Base-by-base conservation (phyloP, 371 early-diverging fungal species). In the Mortierella sp. region DNA sequence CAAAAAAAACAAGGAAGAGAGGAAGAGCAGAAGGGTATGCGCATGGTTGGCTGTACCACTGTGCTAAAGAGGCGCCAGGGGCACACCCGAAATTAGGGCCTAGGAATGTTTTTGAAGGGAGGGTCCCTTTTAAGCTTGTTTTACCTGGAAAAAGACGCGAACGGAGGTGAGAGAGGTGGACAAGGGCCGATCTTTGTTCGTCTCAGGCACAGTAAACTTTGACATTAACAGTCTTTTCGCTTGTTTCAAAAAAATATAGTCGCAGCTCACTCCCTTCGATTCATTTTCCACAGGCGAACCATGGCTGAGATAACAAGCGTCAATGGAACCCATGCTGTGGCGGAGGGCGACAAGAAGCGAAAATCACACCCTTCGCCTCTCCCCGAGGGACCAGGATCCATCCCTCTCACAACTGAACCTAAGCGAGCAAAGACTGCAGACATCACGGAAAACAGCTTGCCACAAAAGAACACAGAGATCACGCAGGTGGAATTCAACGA, bases 381-480 rank as follows among this genome's bases (percentile, higher is more conserved):
- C 40, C 61, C 64, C 9, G 83, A 74, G 48, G 73, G 79, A 46
- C 71, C 80, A 71, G 77, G 72, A 64, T 79, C 83, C 19, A 74
- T 77, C 31, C 50, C 53, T 11, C 53, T 79, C 24, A 28, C 74
- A 69, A 61, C 76, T 31, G 83, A 83, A 19, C 73, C 74, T 19
- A 83, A 83, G 73, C 55, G 79, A 46, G 71, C 83, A 73, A 83
- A 83, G 59, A 83, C 80, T 26, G n/a, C 77, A 67, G 83, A 83
- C 44, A 71, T 76, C 46, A 55, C 19, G 55, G 83, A 83, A 69
- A 34, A 31, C 24, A 54, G 70, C 19, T 44, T 71, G 26, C 26
- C 72, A 21, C 78, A 53, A 26, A 83, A 79, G 74, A 79, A 69
- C 74, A 73, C 76, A 14, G 83, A 83, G 54, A 72, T 83, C 26